phyloP scores from a whole-genome alignment of 2,329 filamentous ascomycete genomes.

The Hirsutella thompsonii region DNA sequence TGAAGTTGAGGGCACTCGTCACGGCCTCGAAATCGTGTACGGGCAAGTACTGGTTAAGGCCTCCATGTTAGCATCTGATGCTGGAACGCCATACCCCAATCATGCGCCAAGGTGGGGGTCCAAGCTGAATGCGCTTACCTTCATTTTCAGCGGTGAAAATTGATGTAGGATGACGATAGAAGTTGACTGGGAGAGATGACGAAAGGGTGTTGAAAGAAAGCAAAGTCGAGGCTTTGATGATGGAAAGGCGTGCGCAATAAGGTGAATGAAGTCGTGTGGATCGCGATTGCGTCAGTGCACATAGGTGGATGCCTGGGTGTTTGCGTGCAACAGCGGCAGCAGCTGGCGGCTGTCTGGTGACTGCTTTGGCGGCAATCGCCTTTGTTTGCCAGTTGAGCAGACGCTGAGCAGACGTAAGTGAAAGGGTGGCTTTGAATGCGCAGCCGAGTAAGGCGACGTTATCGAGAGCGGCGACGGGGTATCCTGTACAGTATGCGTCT shows the following conservation, averaged over 20 bases:
- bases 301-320: neutral
- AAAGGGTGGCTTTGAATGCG: too few relatives aligned
- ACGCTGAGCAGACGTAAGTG: too few relatives aligned
- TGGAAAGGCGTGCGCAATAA: neutral
- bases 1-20: conserved; percentile 87
- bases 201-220: neutral
- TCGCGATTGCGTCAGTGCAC: neutral
- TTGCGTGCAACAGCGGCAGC: neutral
- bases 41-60: conserved; percentile 69
- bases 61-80: neutral
- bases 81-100: neutral
- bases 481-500: too few relatives aligned
- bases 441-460: too few relatives aligned
- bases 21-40: conserved; percentile 85
- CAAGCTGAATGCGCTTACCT: conserved; percentile 14
- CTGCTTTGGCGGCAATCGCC: too few relatives aligned
- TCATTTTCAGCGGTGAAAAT: conserved; percentile 18
- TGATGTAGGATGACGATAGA: neutral
- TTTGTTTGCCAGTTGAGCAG: neutral
- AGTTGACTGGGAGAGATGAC: neutral
- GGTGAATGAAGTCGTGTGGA: neutral
- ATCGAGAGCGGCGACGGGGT: too few relatives aligned
- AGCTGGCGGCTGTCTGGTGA: too few relatives aligned
- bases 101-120: neutral
- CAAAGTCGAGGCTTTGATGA: neutral